Conservation (phyloP, 2,329 filamentous ascomycete genomes). For the Xylaria sp. region DNA sequence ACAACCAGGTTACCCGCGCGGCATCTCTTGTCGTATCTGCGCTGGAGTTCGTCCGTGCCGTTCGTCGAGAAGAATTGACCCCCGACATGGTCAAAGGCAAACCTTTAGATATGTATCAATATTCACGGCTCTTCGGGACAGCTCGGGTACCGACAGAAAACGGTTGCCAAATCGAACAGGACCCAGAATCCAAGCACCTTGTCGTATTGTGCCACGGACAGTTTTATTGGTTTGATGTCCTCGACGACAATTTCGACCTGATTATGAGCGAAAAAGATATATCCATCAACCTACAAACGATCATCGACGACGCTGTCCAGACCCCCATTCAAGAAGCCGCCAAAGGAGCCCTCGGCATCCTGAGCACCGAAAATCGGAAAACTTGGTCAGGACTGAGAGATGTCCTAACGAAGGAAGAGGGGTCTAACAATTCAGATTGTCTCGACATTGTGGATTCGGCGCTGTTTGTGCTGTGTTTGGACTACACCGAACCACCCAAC, state of each 20-base stretch:
- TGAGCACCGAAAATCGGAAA: constrained; percentile 96
- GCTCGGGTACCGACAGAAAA: constrained; percentile 91
- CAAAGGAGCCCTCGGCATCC: constrained; percentile 89
- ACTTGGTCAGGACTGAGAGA: constrained; percentile 92
- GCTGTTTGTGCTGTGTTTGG: constrained; percentile 87
- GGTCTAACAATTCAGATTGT: constrained; percentile 94
- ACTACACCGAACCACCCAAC: constrained; percentile 84
- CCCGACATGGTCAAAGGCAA: constrained; percentile 83
- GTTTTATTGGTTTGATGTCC: constrained; percentile 98
- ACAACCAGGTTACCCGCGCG: constrained; percentile 93
- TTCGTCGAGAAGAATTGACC: constrained; percentile 88
- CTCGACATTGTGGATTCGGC: constrained; percentile 95
- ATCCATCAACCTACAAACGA: constrained; percentile 85
- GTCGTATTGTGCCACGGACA: constrained; percentile 93
- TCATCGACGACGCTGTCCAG: constrained; percentile 86
- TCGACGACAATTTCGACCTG: constrained; percentile 90
- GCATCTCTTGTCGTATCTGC: constrained; percentile 90
- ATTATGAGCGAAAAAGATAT: constrained; percentile 98
- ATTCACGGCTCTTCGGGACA: constrained; percentile 91
- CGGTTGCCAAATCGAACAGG: constrained; percentile 94
- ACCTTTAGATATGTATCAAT: constrained; percentile 97
- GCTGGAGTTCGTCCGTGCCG: constrained; percentile 87
- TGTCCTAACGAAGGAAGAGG: constrained; percentile 80
- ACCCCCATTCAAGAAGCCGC: constrained; percentile 91
- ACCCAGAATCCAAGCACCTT: constrained; percentile 89